Conservation (phyloP, 2,329 filamentous ascomycete genomes). For the Cryphonectria nitschkei region DNA sequence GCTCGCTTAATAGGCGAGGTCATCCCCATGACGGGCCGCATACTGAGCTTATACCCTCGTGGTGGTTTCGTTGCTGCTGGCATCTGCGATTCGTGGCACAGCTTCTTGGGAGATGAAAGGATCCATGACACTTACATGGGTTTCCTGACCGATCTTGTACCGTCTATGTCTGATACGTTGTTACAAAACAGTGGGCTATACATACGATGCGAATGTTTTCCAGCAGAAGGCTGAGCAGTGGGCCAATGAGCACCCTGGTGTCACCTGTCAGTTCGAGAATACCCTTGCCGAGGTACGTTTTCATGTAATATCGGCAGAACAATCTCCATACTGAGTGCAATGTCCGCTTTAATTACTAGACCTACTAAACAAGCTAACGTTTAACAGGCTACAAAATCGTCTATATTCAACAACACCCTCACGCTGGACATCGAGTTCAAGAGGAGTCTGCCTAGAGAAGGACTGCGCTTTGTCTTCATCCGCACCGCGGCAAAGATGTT, state of each 20-base stretch:
- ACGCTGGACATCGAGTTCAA: conserved; percentile 37
- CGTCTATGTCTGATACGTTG: conserved; percentile 37
- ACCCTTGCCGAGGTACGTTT: conserved; percentile 30
- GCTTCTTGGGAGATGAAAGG: conserved; percentile 29
- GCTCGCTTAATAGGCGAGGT: conserved; percentile 32
- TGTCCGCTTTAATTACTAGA: too few species aligned
- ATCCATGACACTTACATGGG: conserved; percentile 35
- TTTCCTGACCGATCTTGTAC: conserved; percentile 36
- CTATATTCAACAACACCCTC: conserved; percentile 32
- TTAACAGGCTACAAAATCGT: too few species aligned
- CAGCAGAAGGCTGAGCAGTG: conserved; percentile 29
- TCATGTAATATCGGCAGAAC: background rate
- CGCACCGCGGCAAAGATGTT: conserved; percentile 33
- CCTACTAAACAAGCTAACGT: background rate
- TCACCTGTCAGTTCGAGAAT: conserved; percentile 28
- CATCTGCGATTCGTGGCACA: conserved; percentile 35
- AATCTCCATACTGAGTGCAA: too few species aligned
- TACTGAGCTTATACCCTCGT: conserved; percentile 33
- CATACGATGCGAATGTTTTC: conserved; percentile 30
- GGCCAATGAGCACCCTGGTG: conserved; percentile 34
- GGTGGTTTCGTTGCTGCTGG: conserved; percentile 31
- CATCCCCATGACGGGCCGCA: conserved; percentile 29
- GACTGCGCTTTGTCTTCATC: conserved; percentile 33
- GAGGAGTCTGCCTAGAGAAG: conserved; percentile 31
- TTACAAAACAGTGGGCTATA: conserved; percentile 34